Evolutionary conservation across 495 filamentous ascomycete genomes (phyloP).

Genomic region (Astrocystis sublimbata): DNA sequence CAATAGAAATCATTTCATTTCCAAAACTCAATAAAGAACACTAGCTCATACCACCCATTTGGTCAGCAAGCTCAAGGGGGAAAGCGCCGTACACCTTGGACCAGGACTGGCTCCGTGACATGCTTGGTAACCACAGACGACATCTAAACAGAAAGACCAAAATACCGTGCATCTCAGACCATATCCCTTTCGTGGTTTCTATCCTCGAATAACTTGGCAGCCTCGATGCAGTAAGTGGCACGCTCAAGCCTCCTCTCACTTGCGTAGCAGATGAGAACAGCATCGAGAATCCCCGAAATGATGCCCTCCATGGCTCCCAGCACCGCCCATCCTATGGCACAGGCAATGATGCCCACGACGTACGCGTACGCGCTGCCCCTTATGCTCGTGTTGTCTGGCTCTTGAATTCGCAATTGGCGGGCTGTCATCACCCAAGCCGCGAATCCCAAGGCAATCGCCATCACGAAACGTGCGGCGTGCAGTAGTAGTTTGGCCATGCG

Average conservation of each 20-base stretch:
- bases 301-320: slow-evolving; percentile 95
- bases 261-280: slow-evolving; percentile 87
- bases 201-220: slow-evolving; percentile 77
- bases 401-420: slow-evolving; percentile 59
- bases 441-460: slow-evolving; percentile 85
- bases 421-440: slow-evolving; percentile 98
- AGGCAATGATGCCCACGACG: slow-evolving; percentile 86
- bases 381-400: slow-evolving; percentile 51
- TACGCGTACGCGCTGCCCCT: slow-evolving; percentile 94
- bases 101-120: slow-evolving; percentile 9
- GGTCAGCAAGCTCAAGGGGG: slow-evolving; percentile 20
- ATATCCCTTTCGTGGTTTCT: slow-evolving; percentile 39
- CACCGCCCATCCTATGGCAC: slow-evolving; percentile 92
- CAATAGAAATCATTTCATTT: slow-evolving; percentile 1
- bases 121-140: too few relatives aligned
- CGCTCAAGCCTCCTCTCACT: slow-evolving; percentile 73
- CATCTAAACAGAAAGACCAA: slow-evolving; percentile 3
- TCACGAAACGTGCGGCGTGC: slow-evolving; percentile 84
- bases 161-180: slow-evolving; percentile 23
- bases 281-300: slow-evolving; percentile 88
- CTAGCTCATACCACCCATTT: not conserved
- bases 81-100: slow-evolving; percentile 18
- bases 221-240: slow-evolving; percentile 85
- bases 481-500: slow-evolving; percentile 88
- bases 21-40: slow-evolving; percentile 11